Conservation (phyloP, 2,329 filamentous ascomycete genomes). For the Trichoderma aggressivum region DNA sequence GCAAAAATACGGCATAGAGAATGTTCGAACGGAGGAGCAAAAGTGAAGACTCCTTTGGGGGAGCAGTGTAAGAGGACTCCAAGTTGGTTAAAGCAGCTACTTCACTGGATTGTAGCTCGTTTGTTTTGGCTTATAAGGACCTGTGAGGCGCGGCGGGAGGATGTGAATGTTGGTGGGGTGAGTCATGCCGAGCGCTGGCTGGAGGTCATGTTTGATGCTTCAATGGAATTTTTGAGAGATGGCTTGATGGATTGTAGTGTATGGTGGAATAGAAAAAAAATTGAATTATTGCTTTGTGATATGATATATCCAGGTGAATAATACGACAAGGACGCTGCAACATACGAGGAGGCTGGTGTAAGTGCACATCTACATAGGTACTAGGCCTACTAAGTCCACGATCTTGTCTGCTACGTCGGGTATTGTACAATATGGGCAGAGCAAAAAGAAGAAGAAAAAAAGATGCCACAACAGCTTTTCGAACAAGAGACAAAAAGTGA, state of each 20-base stretch:
- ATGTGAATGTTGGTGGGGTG: neutral
- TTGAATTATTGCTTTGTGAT: neutral
- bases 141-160: neutral
- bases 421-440: neutral
- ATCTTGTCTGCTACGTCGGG: neutral
- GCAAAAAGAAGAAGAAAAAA: neutral
- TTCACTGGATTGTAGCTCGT: neutral
- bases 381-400: neutral
- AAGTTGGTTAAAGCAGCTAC: neutral
- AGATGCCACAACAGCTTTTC: neutral
- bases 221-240: neutral
- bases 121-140: constrained; percentile 4
- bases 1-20: neutral
- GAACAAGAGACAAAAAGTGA: neutral
- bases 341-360: neutral
- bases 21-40: neutral
- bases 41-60: constrained; percentile 9
- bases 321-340: neutral
- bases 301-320: neutral
- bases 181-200: neutral
- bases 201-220: neutral
- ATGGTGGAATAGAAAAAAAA: neutral
- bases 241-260: neutral
- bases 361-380: neutral
- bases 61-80: neutral